phyloP scores from a whole-genome alignment of 2,329 filamentous ascomycete genomes.

The Ophiosphaerella korrae region DNA sequence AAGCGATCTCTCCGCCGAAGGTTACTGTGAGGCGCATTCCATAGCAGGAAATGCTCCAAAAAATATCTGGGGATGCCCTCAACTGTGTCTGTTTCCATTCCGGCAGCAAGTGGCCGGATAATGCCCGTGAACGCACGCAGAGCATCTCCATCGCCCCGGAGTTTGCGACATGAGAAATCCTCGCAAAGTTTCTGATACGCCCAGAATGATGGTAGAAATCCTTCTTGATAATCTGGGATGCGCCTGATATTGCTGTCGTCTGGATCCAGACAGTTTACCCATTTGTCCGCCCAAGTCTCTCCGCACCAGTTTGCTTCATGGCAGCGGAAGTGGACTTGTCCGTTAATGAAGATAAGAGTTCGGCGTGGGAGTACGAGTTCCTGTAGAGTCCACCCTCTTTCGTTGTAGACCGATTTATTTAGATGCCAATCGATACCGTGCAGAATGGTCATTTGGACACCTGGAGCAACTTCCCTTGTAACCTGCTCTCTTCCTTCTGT shows the following conservation, averaged over 20 bases:
- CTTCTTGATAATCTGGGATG: conserved; percentile 1
- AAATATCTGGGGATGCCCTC: conserved; percentile 6
- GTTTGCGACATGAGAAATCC: conserved; percentile 4
- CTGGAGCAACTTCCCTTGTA: background rate
- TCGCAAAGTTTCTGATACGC: conserved; percentile 10
- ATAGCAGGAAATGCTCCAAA: conserved; percentile 7
- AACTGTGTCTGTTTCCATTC: conserved; percentile 1
- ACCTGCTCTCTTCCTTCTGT: background rate
- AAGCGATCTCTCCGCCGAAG: conserved; percentile 5
- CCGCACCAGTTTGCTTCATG: conserved; percentile 7
- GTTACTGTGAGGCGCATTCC: background rate
- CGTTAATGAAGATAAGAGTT: conserved; percentile 6
- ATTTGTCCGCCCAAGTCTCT: conserved; percentile 8
- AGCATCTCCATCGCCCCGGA: conserved; percentile 6
- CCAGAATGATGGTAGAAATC: conserved; percentile 5
- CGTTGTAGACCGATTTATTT: conserved; percentile 1
- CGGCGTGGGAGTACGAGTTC: conserved; percentile 2
- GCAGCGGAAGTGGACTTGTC: conserved; percentile 4
- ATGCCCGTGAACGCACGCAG: conserved; percentile 5
- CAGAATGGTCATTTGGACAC: background rate
- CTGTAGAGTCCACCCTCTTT: conserved; percentile 7
- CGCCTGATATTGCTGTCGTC: conserved; percentile 9
- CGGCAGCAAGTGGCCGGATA: background rate
- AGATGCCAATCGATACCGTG: conserved; percentile 8
- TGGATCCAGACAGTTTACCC: conserved; percentile 1